phyloP scores from a whole-genome alignment of 495 filamentous ascomycete species.

The Aspergillus baeticus region DNA sequence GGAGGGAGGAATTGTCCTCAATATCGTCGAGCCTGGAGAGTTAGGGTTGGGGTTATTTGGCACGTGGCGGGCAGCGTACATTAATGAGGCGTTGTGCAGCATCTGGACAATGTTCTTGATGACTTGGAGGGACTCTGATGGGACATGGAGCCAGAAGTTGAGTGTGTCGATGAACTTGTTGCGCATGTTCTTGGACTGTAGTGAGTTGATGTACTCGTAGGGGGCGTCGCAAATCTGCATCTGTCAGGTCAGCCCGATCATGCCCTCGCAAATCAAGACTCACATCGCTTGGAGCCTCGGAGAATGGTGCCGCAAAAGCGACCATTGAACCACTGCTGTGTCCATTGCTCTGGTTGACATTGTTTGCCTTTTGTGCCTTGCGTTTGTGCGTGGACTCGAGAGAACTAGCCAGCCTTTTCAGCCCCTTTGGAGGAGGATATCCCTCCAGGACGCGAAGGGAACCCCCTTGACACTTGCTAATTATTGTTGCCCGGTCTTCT shows the following conservation, averaged over 20 bases:
- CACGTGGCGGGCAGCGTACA: background rate
- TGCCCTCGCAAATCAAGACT: background rate
- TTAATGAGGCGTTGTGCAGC: constrained; percentile 6
- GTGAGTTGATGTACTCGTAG: constrained; percentile 5
- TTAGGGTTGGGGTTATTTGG: background rate
- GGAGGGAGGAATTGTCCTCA: constrained; percentile 1
- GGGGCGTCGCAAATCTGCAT: background rate
- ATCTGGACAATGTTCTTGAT: constrained; percentile 1
- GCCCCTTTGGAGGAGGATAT: background rate
- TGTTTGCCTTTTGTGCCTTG: background rate
- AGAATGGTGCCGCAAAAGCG: background rate
- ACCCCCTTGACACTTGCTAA: background rate
- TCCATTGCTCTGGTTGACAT: background rate
- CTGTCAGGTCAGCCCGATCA: background rate
- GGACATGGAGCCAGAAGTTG: background rate
- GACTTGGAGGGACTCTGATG: background rate
- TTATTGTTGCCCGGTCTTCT: background rate
- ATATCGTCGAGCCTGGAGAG: constrained; percentile 8
- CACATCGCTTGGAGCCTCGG: background rate
- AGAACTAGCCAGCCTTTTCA: background rate
- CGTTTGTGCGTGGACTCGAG: background rate
- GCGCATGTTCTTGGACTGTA: constrained; percentile 3
- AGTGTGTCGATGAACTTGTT: constrained; percentile 1
- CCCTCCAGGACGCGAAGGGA: background rate
- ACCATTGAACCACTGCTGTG: background rate